phyloP scores from a whole-genome alignment of 129 eudicot genomes.

The Chrysanthemum makinoi region DNA sequence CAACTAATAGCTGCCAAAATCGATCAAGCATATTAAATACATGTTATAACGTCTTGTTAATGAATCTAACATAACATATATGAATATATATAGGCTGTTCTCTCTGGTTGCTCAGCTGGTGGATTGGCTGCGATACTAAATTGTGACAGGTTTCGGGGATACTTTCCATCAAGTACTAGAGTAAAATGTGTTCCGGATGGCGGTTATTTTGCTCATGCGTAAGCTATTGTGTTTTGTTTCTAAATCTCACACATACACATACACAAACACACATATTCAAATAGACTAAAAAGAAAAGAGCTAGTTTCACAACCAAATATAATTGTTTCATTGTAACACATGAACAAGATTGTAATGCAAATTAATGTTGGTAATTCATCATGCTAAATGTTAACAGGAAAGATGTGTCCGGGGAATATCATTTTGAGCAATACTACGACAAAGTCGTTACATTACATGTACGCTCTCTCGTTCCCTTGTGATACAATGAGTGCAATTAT shows the following conservation, averaged over 20 bases:
- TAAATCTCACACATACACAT: background rate
- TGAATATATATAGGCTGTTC: slow-evolving; percentile 12
- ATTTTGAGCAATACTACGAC: slow-evolving; percentile 24
- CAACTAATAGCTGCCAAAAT: no score
- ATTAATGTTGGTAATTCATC: background rate
- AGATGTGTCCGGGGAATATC: slow-evolving; percentile 31
- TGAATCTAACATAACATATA: background rate
- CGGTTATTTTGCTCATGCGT: slow-evolving; percentile 3
- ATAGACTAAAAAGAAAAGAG: no score
- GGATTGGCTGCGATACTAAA: slow-evolving; percentile 7
- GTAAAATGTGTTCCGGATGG: slow-evolving; percentile 17
- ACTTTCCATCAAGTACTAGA: slow-evolving; percentile 10
- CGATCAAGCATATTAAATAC: no score
- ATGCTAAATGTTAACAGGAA: slow-evolving; percentile 20
- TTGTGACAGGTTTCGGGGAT: background rate
- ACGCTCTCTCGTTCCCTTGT: slow-evolving; percentile 6
- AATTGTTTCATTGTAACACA: background rate
- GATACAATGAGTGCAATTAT: background rate
- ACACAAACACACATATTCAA: background rate
- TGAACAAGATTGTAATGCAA: slow-evolving; percentile 4
- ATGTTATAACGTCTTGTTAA: no score
- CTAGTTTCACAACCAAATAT: background rate
- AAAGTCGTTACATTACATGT: slow-evolving; percentile 37
- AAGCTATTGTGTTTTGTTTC: background rate
- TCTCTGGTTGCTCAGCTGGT: slow-evolving; percentile 14